Evolutionary conservation across 2,329 filamentous ascomycete genomes (phyloP).

Genomic region (Emergomyces orientalis): DNA sequence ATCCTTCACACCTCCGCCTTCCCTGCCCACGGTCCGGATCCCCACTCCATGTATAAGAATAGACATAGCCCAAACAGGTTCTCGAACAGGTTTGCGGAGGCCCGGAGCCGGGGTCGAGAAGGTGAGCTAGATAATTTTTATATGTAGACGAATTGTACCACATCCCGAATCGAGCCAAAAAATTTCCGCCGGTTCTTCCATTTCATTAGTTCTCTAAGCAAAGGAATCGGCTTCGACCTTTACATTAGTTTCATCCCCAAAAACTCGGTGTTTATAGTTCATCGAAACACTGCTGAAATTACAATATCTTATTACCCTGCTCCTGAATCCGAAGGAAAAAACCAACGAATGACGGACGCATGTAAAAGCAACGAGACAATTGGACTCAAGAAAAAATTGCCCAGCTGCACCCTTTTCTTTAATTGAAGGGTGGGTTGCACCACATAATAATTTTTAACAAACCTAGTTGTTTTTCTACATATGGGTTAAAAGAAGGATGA

Average conservation of each 20-base stretch:
- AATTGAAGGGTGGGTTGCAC: not conserved
- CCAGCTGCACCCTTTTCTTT: not conserved
- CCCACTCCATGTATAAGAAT: not conserved
- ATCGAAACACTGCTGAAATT: not conserved
- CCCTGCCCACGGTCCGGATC: not conserved
- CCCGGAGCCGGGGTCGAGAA: no score
- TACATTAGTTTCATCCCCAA: not conserved
- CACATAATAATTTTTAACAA: no score
- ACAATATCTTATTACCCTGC: not conserved
- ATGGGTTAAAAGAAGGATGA: no score
- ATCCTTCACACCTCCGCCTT: not conserved
- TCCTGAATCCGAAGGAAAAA: not conserved
- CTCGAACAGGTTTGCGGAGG: no score
- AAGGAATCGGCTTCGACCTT: not conserved
- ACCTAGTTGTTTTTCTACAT: no score
- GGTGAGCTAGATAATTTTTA: no score
- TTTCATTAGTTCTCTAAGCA: not conserved
- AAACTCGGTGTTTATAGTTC: not conserved
- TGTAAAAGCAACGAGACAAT: not conserved
- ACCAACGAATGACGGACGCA: not conserved
- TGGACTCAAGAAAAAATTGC: no score
- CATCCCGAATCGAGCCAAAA: no score
- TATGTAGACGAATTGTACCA: not conserved
- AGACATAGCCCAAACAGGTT: no score
- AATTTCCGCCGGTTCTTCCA: no score